Evolutionary conservation across 1,139 yeast genomes (phyloP).

Genomic region (Kodamaea sp.): DNA sequence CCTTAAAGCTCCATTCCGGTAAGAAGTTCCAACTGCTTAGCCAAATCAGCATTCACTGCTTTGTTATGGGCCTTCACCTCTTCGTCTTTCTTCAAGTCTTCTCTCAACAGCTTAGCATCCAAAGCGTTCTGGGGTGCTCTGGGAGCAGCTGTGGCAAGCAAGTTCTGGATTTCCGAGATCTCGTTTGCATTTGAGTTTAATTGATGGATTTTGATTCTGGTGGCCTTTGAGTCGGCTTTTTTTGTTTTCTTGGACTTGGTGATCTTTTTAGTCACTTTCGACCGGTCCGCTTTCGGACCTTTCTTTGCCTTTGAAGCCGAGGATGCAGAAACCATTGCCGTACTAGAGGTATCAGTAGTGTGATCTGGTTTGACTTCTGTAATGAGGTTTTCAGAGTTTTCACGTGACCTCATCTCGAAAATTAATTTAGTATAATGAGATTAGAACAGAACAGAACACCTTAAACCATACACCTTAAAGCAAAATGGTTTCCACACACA

Average conservation of each 20-base stretch:
- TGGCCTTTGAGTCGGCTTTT: slow-evolving; percentile 30
- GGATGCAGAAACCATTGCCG: background rate
- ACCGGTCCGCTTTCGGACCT: background rate
- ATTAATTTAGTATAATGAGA: background rate
- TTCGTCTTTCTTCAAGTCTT: slow-evolving; percentile 47
- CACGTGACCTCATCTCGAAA: slow-evolving; percentile 5
- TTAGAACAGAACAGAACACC: background rate
- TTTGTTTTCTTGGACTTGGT: slow-evolving; percentile 6
- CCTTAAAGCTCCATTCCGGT: slow-evolving; percentile 48
- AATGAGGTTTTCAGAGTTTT: too few relatives aligned
- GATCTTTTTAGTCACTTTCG: background rate
- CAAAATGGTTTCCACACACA: slow-evolving; percentile 85
- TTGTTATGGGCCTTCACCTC: slow-evolving; percentile 38
- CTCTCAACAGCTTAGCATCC: slow-evolving; percentile 34
- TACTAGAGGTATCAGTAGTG: background rate
- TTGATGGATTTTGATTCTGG: slow-evolving; percentile 43
- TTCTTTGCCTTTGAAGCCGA: background rate
- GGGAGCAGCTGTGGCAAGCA: slow-evolving; percentile 17
- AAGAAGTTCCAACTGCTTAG: slow-evolving; percentile 60
- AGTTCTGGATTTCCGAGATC: slow-evolving; percentile 35
- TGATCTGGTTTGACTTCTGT: background rate
- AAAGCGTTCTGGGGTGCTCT: slow-evolving; percentile 24
- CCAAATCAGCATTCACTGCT: slow-evolving; percentile 51
- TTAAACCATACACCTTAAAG: too few relatives aligned
- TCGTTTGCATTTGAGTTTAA: slow-evolving; percentile 43